Evolutionary conservation across 164 flowering plant genomes (phyloP).

Genomic region (Chimonanthus praecox): DNA sequence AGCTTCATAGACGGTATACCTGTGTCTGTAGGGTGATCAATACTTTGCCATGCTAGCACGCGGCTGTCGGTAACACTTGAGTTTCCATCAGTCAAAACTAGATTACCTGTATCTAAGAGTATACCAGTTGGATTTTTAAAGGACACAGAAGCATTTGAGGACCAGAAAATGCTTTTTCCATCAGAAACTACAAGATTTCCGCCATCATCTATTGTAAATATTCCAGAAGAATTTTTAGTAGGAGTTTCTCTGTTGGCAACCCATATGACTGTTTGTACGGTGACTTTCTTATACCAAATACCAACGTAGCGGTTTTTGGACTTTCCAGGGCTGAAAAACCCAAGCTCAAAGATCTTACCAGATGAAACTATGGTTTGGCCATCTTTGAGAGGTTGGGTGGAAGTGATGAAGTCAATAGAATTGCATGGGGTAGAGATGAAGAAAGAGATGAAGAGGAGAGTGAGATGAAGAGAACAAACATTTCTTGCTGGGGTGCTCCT

Average conservation of each 20-base stretch:
- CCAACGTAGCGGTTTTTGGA: slow-evolving; percentile 8
- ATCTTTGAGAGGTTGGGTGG: slow-evolving; percentile 12
- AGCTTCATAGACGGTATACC: slow-evolving; percentile 32
- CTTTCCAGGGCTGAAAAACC: slow-evolving; percentile 12
- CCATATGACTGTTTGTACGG: slow-evolving; percentile 26
- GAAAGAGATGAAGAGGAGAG: too few relatives aligned
- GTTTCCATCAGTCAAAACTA: neutral
- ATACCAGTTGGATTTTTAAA: neutral
- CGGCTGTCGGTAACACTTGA: neutral
- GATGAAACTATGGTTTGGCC: slow-evolving; percentile 8
- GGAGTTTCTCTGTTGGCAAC: slow-evolving; percentile 38
- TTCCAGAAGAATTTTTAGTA: slow-evolving; percentile 6
- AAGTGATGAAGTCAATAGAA: neutral
- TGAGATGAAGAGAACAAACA: too few relatives aligned
- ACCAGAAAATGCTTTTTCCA: slow-evolving; percentile 18
- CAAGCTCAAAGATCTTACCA: neutral
- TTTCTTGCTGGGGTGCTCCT: too few relatives aligned
- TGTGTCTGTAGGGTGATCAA: slow-evolving; percentile 39
- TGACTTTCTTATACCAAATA: slow-evolving; percentile 11
- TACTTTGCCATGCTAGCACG: slow-evolving; percentile 39
- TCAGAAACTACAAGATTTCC: slow-evolving; percentile 25
- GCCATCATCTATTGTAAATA: slow-evolving; percentile 9
- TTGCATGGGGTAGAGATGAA: too few relatives aligned
- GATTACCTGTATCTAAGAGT: too few relatives aligned
- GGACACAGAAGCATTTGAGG: slow-evolving; percentile 11